phyloP scores from a whole-genome alignment of 495 filamentous ascomycete species.

The Amniculicola lignicola region DNA sequence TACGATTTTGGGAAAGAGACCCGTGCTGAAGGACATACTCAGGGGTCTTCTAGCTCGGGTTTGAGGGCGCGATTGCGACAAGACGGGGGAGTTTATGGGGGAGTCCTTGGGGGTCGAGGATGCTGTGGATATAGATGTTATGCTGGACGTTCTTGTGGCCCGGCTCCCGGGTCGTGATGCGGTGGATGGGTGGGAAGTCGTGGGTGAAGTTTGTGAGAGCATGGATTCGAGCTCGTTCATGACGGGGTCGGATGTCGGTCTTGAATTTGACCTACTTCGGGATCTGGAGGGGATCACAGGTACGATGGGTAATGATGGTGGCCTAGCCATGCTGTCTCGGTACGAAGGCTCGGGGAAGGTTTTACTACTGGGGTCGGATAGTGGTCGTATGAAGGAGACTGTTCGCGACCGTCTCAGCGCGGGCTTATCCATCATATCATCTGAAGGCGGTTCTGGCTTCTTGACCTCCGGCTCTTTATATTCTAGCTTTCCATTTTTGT shows the following conservation, averaged over 20 bases:
- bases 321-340: neutral
- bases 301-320: neutral
- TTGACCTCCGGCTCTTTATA: conserved; percentile 24
- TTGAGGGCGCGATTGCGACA: neutral
- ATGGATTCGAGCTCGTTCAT: neutral
- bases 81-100: neutral
- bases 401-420: conserved; percentile 12
- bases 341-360: neutral
- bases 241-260: neutral
- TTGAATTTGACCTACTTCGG: too few species aligned
- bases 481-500: conserved; percentile 42
- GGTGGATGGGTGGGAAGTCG: neutral
- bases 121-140: neutral
- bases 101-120: neutral
- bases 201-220: neutral
- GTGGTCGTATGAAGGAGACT: conserved; percentile 21
- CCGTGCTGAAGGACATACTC: conserved; percentile 21
- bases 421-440: conserved; percentile 17
- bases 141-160: neutral
- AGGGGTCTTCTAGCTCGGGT: conserved; percentile 8
- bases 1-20: conserved; percentile 10
- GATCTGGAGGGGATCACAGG: neutral
- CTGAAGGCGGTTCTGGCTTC: conserved; percentile 1
- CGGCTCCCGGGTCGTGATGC: neutral
- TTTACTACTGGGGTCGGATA: conserved; percentile 5